Evolutionary conservation across 768 basidiomycete species (phyloP).

Genomic region (Mrakia hoshinonis): DNA sequence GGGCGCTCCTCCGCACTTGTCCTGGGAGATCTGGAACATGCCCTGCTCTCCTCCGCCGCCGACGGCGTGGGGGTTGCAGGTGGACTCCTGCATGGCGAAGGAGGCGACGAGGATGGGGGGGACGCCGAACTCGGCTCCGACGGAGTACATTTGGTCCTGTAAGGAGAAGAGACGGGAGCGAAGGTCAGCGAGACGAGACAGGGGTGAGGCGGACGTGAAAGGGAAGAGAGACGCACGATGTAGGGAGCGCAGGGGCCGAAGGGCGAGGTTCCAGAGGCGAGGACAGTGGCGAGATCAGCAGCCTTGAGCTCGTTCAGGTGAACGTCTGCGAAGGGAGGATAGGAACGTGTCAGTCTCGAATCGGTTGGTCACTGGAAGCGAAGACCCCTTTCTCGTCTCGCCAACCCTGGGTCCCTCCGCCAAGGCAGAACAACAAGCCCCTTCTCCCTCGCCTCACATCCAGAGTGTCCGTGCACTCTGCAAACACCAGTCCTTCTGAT

Average conservation of each 20-base stretch:
- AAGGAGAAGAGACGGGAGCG: neutral
- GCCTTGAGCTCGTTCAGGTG: conserved; percentile 27
- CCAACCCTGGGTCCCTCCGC: neutral
- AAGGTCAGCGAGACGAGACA: neutral
- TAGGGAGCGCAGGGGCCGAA: conserved; percentile 38
- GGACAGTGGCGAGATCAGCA: conserved; percentile 22
- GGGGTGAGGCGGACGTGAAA: neutral
- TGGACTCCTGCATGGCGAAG: conserved; percentile 80
- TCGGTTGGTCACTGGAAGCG: too few relatives aligned
- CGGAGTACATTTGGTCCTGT: conserved; percentile 34
- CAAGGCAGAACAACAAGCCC: neutral
- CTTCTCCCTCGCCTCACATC: neutral
- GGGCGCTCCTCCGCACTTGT: conserved; percentile 33
- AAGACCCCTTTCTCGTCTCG: neutral
- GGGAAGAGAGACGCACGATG: conserved; percentile 26
- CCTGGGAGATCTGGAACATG: conserved; percentile 44
- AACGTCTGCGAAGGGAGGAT: neutral
- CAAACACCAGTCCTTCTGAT: neutral
- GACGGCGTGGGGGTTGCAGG: conserved; percentile 57
- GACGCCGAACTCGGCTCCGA: conserved; percentile 40
- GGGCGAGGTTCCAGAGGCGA: conserved; percentile 17
- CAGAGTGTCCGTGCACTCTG: neutral
- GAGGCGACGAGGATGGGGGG: conserved; percentile 72
- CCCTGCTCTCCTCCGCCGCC: conserved; percentile 78
- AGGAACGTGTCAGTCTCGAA: neutral